Percentiles rank a stretch among this genome's conserved stretches.
Conservation (phyloP, 495 filamentous ascomycete species). For the Neurospora hispaniola region DNA sequence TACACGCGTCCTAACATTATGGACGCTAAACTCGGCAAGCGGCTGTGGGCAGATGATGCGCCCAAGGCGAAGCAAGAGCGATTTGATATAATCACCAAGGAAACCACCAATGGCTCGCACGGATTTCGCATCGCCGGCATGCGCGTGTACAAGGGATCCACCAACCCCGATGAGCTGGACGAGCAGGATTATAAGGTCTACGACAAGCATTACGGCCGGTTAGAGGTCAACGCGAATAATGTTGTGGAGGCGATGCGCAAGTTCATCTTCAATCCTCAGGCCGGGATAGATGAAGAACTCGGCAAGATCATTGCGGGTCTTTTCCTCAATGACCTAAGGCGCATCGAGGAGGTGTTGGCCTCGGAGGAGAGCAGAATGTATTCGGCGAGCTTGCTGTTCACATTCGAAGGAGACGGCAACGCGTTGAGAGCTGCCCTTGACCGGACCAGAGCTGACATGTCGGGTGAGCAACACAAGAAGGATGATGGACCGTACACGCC, state of each 20-base stretch:
- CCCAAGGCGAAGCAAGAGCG: slow-evolving; percentile 62
- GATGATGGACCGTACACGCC: not conserved
- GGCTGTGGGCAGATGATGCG: slow-evolving; percentile 80
- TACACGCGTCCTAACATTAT: slow-evolving; percentile 86
- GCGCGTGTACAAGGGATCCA: slow-evolving; percentile 70
- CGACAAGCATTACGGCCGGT: slow-evolving; percentile 78
- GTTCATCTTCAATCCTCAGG: slow-evolving; percentile 57
- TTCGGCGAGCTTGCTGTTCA: slow-evolving; percentile 76
- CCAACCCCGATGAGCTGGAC: slow-evolving; percentile 35
- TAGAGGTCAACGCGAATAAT: slow-evolving; percentile 54
- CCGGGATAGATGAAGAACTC: slow-evolving; percentile 44
- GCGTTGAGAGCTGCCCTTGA: slow-evolving; percentile 57
- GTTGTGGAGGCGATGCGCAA: slow-evolving; percentile 63
- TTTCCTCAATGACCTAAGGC: slow-evolving; percentile 56
- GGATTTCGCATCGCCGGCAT: slow-evolving; percentile 90
- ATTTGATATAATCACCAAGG: slow-evolving; percentile 66
- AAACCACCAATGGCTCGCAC: slow-evolving; percentile 70
- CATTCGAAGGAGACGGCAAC: slow-evolving; percentile 79
- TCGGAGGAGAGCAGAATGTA: slow-evolving; percentile 86
- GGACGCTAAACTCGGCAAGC: slow-evolving; percentile 81
- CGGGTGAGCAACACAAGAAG: slow-evolving; percentile 11
- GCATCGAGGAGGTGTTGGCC: slow-evolving; percentile 55
- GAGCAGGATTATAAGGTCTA: slow-evolving; percentile 56
- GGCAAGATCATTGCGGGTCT: slow-evolving; percentile 47
- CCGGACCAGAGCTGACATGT: slow-evolving; percentile 38